Percentiles rank a stretch among this genome's conserved stretches.
Evolutionary conservation across 169 alveolate genomes (phyloP).

Genomic region (Cryptosporidium meleagridis): DNA sequence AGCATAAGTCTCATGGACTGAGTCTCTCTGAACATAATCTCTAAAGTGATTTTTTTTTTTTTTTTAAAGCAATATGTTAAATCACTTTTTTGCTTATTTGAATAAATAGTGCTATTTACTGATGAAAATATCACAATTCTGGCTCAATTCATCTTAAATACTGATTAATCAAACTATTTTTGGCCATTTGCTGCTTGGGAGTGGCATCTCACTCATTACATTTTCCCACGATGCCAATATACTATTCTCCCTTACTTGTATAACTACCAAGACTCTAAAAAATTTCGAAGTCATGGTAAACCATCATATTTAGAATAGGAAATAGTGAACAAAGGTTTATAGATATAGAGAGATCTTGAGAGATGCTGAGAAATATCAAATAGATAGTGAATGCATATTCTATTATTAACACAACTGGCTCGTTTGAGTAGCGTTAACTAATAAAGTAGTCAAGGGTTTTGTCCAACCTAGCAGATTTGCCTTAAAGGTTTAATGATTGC

Average conservation of each 20-base stretch:
- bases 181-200: slow-evolving; percentile 14
- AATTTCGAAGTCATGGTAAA: too few relatives aligned
- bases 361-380: neutral
- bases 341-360: neutral
- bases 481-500: neutral
- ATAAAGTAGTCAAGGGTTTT: neutral
- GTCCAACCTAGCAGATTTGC: slow-evolving; percentile 1
- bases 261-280: neutral
- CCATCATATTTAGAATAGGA: neutral
- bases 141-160: neutral
- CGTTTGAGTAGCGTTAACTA: neutral
- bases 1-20: neutral
- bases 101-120: neutral
- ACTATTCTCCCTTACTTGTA: neutral
- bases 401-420: neutral
- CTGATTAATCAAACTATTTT: slow-evolving; percentile 3
- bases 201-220: neutral
- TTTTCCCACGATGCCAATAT: neutral
- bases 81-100: neutral
- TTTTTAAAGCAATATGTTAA: too few relatives aligned
- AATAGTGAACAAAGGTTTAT: neutral
- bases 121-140: neutral
- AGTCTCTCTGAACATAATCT: neutral
- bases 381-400: neutral
- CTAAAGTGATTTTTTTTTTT: neutral